Percentiles rank a stretch among this genome's conserved stretches.
phyloP scores from a whole-genome alignment of 805 yeast species.

The Phaffomyces antillensis region DNA sequence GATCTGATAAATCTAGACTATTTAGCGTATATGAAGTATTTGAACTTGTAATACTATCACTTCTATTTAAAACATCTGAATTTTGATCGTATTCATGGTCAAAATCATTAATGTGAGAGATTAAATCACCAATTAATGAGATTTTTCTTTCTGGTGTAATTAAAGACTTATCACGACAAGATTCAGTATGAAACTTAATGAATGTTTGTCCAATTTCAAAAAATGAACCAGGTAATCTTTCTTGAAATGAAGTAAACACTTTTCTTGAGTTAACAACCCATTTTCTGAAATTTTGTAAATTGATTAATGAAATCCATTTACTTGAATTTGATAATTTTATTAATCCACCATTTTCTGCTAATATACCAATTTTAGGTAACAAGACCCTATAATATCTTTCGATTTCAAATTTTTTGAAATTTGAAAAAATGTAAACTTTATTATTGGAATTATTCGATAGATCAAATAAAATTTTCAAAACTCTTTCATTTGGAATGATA shows the following conservation, averaged over 20 bases:
- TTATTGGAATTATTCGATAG: constrained; percentile 41
- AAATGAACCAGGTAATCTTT: constrained; percentile 74
- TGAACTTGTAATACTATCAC: constrained; percentile 28
- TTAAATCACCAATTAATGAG: constrained; percentile 72
- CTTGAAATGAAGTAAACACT: constrained; percentile 54
- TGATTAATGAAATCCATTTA: constrained; percentile 19
- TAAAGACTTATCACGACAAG: constrained; percentile 18
- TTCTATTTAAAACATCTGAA: constrained; percentile 3
- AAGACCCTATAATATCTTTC: constrained; percentile 58
- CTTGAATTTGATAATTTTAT: constrained; percentile 44
- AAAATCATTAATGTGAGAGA: constrained; percentile 76
- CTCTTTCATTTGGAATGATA: constrained; percentile 51
- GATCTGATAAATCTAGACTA: neutral
- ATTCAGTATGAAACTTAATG: constrained; percentile 66
- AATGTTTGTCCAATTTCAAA: constrained; percentile 71
- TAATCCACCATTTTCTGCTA: constrained; percentile 88
- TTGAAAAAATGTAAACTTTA: constrained; percentile 65
- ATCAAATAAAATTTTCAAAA: constrained; percentile 50
- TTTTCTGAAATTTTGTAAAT: constrained; percentile 22
- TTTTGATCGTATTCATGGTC: constrained; percentile 29
- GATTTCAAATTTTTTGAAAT: constrained; percentile 54
- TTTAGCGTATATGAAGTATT: neutral
- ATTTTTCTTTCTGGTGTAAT: constrained; percentile 55
- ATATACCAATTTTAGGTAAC: constrained; percentile 64
- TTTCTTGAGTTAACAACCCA: constrained; percentile 58